Percentiles rank a stretch among this genome's conserved stretches.
Evolutionary conservation across 1,284 basidiomycete genomes (phyloP).

Genomic region (Papiliotrema laurentii): DNA sequence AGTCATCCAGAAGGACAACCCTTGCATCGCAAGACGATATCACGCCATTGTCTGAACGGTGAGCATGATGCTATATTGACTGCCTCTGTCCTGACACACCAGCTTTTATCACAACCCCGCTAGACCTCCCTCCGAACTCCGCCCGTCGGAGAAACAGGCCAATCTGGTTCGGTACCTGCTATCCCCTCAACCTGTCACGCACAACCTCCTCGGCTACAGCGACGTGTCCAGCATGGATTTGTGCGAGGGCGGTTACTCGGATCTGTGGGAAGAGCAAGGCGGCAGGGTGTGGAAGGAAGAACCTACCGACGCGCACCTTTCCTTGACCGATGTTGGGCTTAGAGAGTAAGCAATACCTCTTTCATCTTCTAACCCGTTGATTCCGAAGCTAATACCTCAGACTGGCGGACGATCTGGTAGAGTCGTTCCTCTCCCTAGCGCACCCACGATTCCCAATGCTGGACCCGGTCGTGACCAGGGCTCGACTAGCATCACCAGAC

Average conservation of each 20-base stretch:
- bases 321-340: constrained; percentile 20
- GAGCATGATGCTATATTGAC: no score
- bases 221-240: constrained; percentile 31
- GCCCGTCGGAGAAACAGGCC: constrained; percentile 18
- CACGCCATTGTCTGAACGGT: no score
- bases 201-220: constrained; percentile 35
- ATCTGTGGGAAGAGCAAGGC: constrained; percentile 37
- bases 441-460: constrained; percentile 75
- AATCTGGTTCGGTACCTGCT: constrained; percentile 43
- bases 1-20: constrained; percentile 1
- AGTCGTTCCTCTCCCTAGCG: constrained; percentile 67
- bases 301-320: constrained; percentile 29
- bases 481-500: constrained; percentile 40
- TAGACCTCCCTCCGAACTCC: neutral
- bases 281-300: constrained; percentile 34
- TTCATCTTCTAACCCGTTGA: neutral
- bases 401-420: constrained; percentile 79
- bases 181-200: constrained; percentile 32
- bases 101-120: constrained; percentile 1
- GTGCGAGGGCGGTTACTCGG: constrained; percentile 18
- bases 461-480: constrained; percentile 69
- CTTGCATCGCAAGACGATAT: neutral
- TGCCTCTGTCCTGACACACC: no score
- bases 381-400: constrained; percentile 46
- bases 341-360: constrained; percentile 19